Base-by-base conservation (phyloP, 768 basidiomycete species). In the Ramaria rubella region DNA sequence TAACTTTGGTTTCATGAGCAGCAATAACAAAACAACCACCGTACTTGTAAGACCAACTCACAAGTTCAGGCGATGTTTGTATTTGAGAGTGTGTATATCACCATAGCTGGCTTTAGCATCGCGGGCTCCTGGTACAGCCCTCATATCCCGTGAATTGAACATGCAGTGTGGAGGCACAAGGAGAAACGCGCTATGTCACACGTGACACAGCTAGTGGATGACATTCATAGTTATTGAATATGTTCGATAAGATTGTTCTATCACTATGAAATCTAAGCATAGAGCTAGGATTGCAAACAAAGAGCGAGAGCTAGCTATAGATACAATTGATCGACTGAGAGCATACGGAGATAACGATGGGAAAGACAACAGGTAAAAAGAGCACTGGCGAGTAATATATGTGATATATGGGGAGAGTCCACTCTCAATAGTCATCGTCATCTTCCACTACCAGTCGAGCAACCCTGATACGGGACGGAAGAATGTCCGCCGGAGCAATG, bases 11-110 rank as follows among this genome's bases (percentile, higher is more conserved):
- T n/a, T n/a, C n/a, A n/a, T 43, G 44, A 38, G 19, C 52, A 49
- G 57, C 52, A 62, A 50, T 14, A 56, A 54, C 52, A 5, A 34
- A 23, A 52, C 46, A 17, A 50, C 19, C 48, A 33, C 49, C 23
- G 42, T 40, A 72, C 78, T 58, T 64, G 17, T 40, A 15, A 27
- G 14, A 45, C 15, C 24, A 12, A 67, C 74, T 40, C 48, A 94
- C 92, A 95, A 91, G 74, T 88, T 94, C 26, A 94, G 77, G 45
- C 84, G 73, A 68, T 79, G 73, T 1, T 85, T 85, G 65, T 90
- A 89, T 58, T 68, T 73, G 34, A 73, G 68, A 31, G 58, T 9
- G n/a, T 36, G 8, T 14, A 11, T 14, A 19, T 33, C 21, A 17
- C 15, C 30, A 7, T 51, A 6, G 24, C 3, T 30, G 29, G 29